phyloP scores from a whole-genome alignment of 1,284 basidiomycete genomes.

The Irpex sp. region DNA sequence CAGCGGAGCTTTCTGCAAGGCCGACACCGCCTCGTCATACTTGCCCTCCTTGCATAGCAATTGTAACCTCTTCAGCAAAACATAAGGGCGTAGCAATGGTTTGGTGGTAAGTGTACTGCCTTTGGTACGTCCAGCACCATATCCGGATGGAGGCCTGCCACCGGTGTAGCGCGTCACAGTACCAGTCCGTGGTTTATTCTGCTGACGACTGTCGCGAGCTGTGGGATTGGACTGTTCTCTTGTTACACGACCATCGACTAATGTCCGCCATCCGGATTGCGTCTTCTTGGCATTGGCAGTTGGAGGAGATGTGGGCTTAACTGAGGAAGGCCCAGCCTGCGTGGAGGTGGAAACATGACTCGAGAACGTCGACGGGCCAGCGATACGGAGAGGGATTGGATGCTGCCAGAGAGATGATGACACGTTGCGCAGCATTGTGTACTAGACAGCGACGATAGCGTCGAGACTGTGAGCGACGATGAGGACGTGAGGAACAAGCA shows the following conservation, averaged over 20 bases:
- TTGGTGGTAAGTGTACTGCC: conserved; percentile 2
- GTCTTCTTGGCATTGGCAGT: not conserved
- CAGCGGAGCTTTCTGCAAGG: conserved; percentile 57
- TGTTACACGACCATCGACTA: no score
- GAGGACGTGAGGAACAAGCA: not conserved
- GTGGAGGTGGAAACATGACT: not conserved
- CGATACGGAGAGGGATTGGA: not conserved
- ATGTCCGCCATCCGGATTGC: no score
- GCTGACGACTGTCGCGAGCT: no score
- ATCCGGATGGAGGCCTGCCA: no score
- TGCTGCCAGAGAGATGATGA: conserved; percentile 3
- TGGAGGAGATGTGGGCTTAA: not conserved
- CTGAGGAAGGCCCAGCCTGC: no score
- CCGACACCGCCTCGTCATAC: conserved; percentile 51
- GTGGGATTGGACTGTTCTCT: no score
- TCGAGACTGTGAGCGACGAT: not conserved
- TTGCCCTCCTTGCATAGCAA: conserved; percentile 46
- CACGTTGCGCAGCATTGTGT: conserved; percentile 18
- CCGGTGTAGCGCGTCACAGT: no score
- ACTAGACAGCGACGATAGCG: not conserved
- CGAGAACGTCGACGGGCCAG: not conserved
- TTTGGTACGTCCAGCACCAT: no score
- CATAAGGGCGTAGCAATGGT: conserved; percentile 48
- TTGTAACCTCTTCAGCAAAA: conserved; percentile 51
- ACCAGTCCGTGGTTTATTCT: no score